phyloP scores from a whole-genome alignment of 2,329 filamentous ascomycete genomes.

The Penicillium occitanis region DNA sequence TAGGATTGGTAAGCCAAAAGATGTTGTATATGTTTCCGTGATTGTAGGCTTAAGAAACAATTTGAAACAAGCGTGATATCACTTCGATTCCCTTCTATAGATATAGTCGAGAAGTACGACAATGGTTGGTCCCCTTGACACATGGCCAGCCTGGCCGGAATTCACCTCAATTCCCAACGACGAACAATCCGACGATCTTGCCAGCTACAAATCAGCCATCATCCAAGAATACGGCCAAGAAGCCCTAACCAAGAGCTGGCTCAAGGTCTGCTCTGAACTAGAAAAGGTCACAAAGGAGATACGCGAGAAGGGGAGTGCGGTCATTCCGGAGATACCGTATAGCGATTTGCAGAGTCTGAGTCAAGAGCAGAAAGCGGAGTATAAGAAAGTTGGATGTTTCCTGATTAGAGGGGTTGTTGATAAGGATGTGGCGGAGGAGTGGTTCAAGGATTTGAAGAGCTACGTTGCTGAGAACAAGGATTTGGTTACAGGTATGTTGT shows the following conservation, averaged over 20 bases:
- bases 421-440: not conserved
- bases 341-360: not conserved
- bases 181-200: not conserved
- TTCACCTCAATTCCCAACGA: not conserved
- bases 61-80: not conserved
- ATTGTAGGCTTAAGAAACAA: not conserved
- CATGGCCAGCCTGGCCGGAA: not conserved
- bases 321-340: not conserved
- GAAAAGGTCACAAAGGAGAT: not conserved
- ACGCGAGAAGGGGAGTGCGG: not conserved
- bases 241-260: not conserved
- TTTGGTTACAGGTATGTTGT: not conserved
- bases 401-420: not conserved
- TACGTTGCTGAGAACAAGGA: not conserved
- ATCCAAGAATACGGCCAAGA: not conserved
- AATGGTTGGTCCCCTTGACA: not conserved
- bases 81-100: not conserved
- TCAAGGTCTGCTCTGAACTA: not conserved
- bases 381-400: not conserved
- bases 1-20: not conserved
- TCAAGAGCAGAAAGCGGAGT: not conserved
- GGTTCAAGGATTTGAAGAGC: not conserved
- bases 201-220: not conserved
- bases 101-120: not conserved
- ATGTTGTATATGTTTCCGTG: not conserved